Evolutionary conservation across 768 basidiomycete genomes (phyloP).

Genomic region (Mycena chlorophos): DNA sequence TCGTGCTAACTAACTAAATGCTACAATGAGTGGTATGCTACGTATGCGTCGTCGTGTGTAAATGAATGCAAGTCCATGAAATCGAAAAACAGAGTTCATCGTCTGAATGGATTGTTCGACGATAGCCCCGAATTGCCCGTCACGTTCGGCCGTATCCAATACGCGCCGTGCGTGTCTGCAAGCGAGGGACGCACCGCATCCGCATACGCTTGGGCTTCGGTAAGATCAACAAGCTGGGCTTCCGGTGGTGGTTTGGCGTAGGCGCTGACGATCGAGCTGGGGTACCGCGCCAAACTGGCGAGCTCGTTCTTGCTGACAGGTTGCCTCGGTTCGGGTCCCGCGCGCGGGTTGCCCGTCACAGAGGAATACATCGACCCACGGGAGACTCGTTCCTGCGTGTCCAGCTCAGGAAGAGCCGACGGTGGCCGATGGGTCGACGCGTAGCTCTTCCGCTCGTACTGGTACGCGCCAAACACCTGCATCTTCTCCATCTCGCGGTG

Average conservation of each 20-base stretch:
- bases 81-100: constrained; percentile 27
- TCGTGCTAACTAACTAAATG: too few species aligned
- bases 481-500: constrained; percentile 53
- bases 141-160: constrained; percentile 42
- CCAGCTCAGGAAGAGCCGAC: constrained; percentile 44
- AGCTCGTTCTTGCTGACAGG: constrained; percentile 51
- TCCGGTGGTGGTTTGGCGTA: constrained; percentile 44
- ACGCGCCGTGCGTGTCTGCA: constrained; percentile 35
- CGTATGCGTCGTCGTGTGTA: neutral
- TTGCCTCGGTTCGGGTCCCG: constrained; percentile 68
- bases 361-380: constrained; percentile 68
- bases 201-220: constrained; percentile 65
- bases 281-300: constrained; percentile 24
- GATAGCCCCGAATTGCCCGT: constrained; percentile 51
- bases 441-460: constrained; percentile 42
- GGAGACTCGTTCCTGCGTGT: constrained; percentile 29
- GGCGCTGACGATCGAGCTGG: constrained; percentile 37
- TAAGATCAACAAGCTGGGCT: constrained; percentile 35
- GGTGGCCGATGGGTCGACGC: constrained; percentile 32
- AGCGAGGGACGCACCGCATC: constrained; percentile 43
- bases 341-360: constrained; percentile 61
- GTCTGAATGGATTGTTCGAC: constrained; percentile 56
- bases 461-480: constrained; percentile 46
- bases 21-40: neutral
- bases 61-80: neutral